Evolutionary conservation across 305 asterid genomes (phyloP).

Genomic region (Fraxinus floribunda): DNA sequence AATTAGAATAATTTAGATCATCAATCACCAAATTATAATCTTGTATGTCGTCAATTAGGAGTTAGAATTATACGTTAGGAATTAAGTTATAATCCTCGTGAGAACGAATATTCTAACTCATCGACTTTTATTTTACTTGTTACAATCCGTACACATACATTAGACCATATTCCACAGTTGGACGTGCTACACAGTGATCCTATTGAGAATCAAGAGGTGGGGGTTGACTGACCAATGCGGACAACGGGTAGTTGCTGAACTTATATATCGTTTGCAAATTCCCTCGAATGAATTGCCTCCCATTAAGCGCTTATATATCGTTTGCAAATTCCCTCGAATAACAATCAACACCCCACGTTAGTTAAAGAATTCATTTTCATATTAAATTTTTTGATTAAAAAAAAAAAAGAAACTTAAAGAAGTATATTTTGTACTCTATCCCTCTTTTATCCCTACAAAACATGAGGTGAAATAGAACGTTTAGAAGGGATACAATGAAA

Average conservation of each 20-base stretch:
- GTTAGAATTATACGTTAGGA: no score
- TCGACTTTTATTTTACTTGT: not conserved
- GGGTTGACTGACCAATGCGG: no score
- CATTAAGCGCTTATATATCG: not conserved
- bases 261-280: no score
- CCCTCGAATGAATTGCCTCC: not conserved
- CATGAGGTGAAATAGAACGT: not conserved
- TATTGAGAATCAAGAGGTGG: no score
- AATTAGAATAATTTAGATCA: no score
- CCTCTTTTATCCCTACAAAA: not conserved
- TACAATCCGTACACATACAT: not conserved
- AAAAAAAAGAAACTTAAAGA: not conserved
- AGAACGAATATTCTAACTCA: no score
- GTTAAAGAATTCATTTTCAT: not conserved
- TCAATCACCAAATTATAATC: no score
- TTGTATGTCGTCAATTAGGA: no score
- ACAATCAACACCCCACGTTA: not conserved
- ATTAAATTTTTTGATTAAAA: no score
- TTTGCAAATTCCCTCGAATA: not conserved
- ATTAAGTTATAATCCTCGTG: no score
- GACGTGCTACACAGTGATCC: no score
- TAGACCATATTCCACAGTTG: not conserved
- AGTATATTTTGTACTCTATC: not conserved
- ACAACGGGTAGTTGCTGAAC: no score
- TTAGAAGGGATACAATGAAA: not conserved